These are phyloP conservation scores for Parietaria judaica DNA, from an alignment of 306 rosid genomes.

Conservation along the genomic window DNA sequence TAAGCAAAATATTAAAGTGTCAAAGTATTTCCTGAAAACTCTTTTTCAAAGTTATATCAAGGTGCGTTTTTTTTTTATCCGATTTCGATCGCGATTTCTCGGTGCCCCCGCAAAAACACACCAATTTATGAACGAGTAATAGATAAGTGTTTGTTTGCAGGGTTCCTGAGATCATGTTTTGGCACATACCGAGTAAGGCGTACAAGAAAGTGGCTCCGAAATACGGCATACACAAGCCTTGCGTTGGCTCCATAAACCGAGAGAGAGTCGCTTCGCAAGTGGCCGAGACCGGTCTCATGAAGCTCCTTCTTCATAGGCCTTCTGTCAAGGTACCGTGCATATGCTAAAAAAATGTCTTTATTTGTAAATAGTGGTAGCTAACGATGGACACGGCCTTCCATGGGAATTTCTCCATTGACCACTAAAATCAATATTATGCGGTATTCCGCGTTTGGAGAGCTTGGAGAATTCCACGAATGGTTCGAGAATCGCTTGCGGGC, in stretches of 20 bases:
- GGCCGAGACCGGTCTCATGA: conserved; percentile 66
- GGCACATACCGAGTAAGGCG: conserved; percentile 84
- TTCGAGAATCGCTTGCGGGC: no score
- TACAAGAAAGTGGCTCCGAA: conserved; percentile 57
- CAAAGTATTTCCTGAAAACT: no score
- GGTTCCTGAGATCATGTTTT: conserved; percentile 71
- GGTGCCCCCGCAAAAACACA: background rate
- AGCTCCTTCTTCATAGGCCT: conserved; percentile 44
- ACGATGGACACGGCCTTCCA: background rate
- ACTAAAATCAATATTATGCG: no score
- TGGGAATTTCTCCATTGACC: no score
- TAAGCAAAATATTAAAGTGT: no score
- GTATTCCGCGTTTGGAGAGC: no score
- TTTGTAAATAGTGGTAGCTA: background rate
- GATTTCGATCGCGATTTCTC: no score
- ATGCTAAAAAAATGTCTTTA: no score
- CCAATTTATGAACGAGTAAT: no score
- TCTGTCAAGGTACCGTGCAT: conserved; percentile 58
- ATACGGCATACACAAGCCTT: conserved; percentile 44
- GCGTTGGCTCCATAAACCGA: conserved; percentile 72
- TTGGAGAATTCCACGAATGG: no score
- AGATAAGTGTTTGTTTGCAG: conserved; percentile 26
- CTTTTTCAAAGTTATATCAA: no score
- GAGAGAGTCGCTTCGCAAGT: conserved; percentile 74
- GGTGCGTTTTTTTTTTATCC: no score